Conservation (phyloP, 1,284 basidiomycete species). For the Apiotrichum sp. region DNA sequence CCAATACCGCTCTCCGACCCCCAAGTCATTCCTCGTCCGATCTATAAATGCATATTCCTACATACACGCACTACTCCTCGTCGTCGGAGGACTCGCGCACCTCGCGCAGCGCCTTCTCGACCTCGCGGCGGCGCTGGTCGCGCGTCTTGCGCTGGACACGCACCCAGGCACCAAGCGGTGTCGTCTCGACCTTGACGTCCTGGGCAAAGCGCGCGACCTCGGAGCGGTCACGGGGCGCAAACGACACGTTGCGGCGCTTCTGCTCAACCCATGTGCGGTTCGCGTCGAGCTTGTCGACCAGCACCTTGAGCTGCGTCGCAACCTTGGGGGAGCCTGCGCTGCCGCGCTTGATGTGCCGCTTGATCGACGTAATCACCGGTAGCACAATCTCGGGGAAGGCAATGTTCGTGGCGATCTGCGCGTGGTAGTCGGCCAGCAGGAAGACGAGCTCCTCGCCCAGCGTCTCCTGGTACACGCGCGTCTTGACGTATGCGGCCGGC, state of each 20-base stretch:
- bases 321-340: constrained; percentile 49
- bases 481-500: constrained; percentile 82
- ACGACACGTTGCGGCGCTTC: constrained; percentile 60
- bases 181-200: constrained; percentile 58
- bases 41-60: not conserved
- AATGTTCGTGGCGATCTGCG: constrained; percentile 61
- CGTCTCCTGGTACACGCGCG: constrained; percentile 76
- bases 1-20: no score
- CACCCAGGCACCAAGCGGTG: constrained; percentile 72
- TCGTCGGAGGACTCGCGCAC: constrained; percentile 9
- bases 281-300: constrained; percentile 79
- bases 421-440: constrained; percentile 71
- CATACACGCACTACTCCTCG: constrained; percentile 11
- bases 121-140: constrained; percentile 60
- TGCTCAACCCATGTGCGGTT: constrained; percentile 70
- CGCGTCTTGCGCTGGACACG: constrained; percentile 73
- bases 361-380: constrained; percentile 69
- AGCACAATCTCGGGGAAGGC: constrained; percentile 90
- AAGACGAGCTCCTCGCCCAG: constrained; percentile 75
- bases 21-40: no score
- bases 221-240: constrained; percentile 60
- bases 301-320: constrained; percentile 56
- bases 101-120: constrained; percentile 52
- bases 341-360: constrained; percentile 61
- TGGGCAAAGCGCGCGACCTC: constrained; percentile 70